Evolutionary conservation across 2,329 filamentous ascomycete genomes (phyloP).

Genomic region (Coniochaeta pulveracea): DNA sequence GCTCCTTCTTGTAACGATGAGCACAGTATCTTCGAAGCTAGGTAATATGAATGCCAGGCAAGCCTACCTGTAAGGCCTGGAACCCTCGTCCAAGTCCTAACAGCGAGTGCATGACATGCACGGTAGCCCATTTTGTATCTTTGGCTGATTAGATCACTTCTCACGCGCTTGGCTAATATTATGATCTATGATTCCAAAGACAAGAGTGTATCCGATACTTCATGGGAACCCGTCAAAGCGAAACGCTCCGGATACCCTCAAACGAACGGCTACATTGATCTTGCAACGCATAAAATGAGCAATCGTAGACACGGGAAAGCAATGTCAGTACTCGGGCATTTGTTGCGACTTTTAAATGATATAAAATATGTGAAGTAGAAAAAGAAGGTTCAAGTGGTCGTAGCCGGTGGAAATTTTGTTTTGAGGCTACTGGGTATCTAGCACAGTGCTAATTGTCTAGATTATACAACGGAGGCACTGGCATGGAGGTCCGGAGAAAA

Average conservation of each 20-base stretch:
- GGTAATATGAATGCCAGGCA: no score
- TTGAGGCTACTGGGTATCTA: not conserved
- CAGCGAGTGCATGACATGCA: no score
- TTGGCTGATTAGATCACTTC: no score
- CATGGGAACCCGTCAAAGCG: constrained; percentile 4
- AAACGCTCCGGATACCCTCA: constrained; percentile 10
- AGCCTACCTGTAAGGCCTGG: no score
- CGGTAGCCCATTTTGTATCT: no score
- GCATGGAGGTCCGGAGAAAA: not conserved
- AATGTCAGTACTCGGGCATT: constrained; percentile 8
- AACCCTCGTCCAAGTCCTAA: no score
- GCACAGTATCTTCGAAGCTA: no score
- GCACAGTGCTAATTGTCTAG: not conserved
- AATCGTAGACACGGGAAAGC: constrained; percentile 4
- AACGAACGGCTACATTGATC: constrained; percentile 11
- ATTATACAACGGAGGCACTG: not conserved
- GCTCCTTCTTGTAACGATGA: no score
- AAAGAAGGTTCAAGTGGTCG: not conserved
- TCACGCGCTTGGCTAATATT: no score
- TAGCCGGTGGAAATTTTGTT: not conserved
- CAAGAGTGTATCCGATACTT: constrained; percentile 4
- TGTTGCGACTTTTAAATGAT: constrained; percentile 9
- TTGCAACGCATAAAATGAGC: constrained; percentile 9
- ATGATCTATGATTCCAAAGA: no score
- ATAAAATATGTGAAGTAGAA: constrained; percentile 8